A percentile compares a stretch with the other conserved stretches of the same genome.
These are phyloP conservation scores for Straminergon stramineum DNA, from an alignment of 225 moss, liverwort and hornwort genomes.

Conservation along the genomic window DNA sequence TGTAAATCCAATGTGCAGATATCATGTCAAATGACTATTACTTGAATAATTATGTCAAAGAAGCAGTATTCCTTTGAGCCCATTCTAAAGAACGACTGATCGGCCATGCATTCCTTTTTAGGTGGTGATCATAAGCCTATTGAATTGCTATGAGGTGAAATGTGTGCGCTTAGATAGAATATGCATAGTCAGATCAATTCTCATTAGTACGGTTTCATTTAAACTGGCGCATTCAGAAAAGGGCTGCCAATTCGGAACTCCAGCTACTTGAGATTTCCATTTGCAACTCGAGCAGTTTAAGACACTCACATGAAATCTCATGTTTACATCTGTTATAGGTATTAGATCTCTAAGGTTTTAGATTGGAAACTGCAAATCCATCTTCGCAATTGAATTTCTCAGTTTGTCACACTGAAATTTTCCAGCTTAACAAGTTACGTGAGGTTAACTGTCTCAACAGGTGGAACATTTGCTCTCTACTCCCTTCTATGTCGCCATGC, in stretches of 20 bases:
- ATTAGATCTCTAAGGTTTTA: background rate
- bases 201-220: background rate
- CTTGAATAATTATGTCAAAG: background rate
- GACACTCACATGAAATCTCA: background rate
- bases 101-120: background rate
- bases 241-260: background rate
- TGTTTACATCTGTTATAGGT: background rate
- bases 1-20: too few species aligned
- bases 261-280: background rate
- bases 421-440: background rate
- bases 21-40: background rate
- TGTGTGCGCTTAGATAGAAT: background rate
- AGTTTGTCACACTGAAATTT: too few species aligned
- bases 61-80: background rate
- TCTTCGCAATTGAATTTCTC: background rate
- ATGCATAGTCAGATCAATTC: background rate
- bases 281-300: background rate
- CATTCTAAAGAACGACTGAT: background rate
- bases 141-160: background rate
- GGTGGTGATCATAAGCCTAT: background rate
- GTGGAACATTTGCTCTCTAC: constrained; percentile 88
- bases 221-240: background rate
- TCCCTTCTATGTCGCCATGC: constrained; percentile 85
- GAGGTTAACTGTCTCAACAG: constrained; percentile 4
- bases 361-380: background rate